Base-by-base conservation (phyloP, 805 yeast genomes). In the Metschnikowia arizonensis region DNA sequence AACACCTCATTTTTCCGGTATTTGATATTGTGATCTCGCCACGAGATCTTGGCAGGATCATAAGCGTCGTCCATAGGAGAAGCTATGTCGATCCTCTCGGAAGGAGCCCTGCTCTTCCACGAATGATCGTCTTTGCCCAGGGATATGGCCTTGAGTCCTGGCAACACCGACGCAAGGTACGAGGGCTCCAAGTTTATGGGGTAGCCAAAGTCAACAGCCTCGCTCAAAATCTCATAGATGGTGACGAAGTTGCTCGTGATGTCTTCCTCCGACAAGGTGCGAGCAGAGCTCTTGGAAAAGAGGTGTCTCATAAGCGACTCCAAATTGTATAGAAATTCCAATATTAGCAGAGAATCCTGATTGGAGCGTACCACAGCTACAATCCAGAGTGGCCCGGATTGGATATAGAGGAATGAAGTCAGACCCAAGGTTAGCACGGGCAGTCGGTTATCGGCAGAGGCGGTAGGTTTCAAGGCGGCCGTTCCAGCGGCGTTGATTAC, bases 301-400 rank as follows among this genome's bases (percentile, higher is more conserved):
- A 62, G 46, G 18, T 50, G 66, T 41, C 71, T 65, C 44, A 88
- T 65, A 1, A 88, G 58, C 5, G 68, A 63, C 44, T 79, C 77
- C 19, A 91, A 67, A 47, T 77, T 76, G 65, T 80, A 80, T 18
- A 91, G 66, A 57, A 85, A 87, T 67, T 91, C 97, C 59, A 89
- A 78, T 1, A 90, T 78, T 3, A 81, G 63, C 1, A 89, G 79
- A 28, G 90, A 89, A 60, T 91, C 97, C 30, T 83, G 87, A 60
- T 91, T 93, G 34, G 88, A 83, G 50, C 97, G 76, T 1, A 95
- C 80, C n/a, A 90, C 89, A 0, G 90, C 95, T 9, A 90, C 95
- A 7, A 88, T 56, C 85, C 95, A 93, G 12, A 91, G 55, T 41
- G 74, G 69, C 11, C 73, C 73, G 24, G 76, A 70, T 52, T 78